A percentile compares a stretch with the other conserved stretches of the same genome.
These are phyloP conservation scores for Neurospora sp. DNA, from an alignment of 2,329 filamentous ascomycete genomes.

Conservation along the genomic window DNA sequence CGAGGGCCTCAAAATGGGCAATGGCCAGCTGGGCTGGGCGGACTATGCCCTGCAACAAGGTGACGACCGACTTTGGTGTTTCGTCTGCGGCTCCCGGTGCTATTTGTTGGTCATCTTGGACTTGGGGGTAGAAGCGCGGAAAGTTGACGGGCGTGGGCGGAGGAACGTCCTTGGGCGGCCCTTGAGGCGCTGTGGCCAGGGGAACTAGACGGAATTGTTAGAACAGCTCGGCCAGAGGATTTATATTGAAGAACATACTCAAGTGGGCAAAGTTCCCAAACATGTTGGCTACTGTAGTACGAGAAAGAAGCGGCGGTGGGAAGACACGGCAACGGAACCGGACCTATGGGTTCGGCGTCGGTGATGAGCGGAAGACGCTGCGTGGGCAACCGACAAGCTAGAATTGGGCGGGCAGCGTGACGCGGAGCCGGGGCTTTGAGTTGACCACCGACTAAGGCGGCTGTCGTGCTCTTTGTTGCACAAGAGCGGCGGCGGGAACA, in stretches of 20 bases:
- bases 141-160: slow-evolving; percentile 45
- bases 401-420: not conserved
- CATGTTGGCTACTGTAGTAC: slow-evolving; percentile 22
- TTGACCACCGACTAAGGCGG: not conserved
- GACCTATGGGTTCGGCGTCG: not conserved
- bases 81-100: slow-evolving; percentile 2
- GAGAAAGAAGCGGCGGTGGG: not conserved
- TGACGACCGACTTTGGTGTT: slow-evolving; percentile 31
- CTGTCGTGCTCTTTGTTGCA: not conserved
- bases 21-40: slow-evolving; percentile 39
- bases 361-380: not conserved
- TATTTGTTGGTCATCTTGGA: slow-evolving; percentile 7
- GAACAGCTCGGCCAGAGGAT: not conserved
- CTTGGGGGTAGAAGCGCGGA: slow-evolving; percentile 31
- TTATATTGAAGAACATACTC: slow-evolving; percentile 24
- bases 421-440: not conserved
- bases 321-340: not conserved
- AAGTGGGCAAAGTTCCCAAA: slow-evolving; percentile 32
- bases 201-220: slow-evolving; percentile 10
- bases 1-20: slow-evolving; percentile 46
- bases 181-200: slow-evolving; percentile 13
- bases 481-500: not conserved
- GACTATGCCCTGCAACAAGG: slow-evolving; percentile 42
- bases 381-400: not conserved
- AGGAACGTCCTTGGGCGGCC: slow-evolving; percentile 41